A percentile compares a stretch with the other conserved stretches of the same genome.
Evolutionary conservation across 208 protist genomes (phyloP).

Genomic region (Histomonas meleagridis): DNA sequence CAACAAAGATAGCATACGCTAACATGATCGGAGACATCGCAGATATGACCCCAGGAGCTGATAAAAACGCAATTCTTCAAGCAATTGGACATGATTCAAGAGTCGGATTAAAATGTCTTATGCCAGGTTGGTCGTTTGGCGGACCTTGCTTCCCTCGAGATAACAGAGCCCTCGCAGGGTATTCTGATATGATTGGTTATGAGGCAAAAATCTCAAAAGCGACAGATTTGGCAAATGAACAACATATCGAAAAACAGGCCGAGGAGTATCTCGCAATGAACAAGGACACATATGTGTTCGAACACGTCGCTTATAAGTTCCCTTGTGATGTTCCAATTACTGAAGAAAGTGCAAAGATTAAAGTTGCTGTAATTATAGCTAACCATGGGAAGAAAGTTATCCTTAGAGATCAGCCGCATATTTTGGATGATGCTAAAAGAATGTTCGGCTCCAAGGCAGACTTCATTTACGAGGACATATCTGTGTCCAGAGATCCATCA

Average conservation of each 20-base stretch:
- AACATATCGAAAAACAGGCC: constrained; percentile 38
- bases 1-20: constrained; percentile 58
- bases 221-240: constrained; percentile 53
- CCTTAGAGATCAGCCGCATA: neutral
- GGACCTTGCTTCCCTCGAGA: constrained; percentile 58
- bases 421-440: neutral
- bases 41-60: constrained; percentile 50
- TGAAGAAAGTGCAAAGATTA: constrained; percentile 54
- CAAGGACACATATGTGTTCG: constrained; percentile 50
- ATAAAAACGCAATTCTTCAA: constrained; percentile 55
- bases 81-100: constrained; percentile 56
- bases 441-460: neutral
- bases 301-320: constrained; percentile 53
- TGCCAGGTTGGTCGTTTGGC: constrained; percentile 55
- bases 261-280: constrained; percentile 41
- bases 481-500: neutral
- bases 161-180: constrained; percentile 52
- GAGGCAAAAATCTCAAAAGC: constrained; percentile 50
- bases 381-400: constrained; percentile 48
- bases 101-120: constrained; percentile 56
- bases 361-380: constrained; percentile 48
- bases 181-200: constrained; percentile 47
- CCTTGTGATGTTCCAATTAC: constrained; percentile 51
- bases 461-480: neutral
- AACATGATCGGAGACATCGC: constrained; percentile 56